Evolutionary conservation across 495 filamentous ascomycete genomes (phyloP).

Genomic region (Cercophora newfieldiana): DNA sequence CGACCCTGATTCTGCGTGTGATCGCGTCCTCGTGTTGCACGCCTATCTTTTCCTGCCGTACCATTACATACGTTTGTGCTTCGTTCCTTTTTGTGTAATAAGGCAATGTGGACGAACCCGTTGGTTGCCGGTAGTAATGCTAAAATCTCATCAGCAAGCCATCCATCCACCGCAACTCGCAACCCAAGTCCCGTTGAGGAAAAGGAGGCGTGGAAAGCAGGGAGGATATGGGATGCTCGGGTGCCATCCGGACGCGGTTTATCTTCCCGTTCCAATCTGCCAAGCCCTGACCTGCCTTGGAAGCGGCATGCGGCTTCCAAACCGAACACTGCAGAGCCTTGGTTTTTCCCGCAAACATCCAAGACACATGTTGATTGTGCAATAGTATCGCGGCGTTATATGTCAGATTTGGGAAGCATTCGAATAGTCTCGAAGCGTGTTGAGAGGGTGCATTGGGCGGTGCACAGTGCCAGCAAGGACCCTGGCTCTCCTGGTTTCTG

Average conservation of each 20-base stretch:
- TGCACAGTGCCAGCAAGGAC: neutral
- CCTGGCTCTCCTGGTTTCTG: no score
- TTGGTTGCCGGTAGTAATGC: neutral
- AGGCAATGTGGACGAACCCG: no score
- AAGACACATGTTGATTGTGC: neutral
- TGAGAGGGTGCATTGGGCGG: neutral
- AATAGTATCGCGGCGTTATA: neutral
- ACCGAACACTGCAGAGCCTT: neutral
- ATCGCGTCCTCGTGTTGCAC: neutral
- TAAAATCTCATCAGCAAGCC: neutral
- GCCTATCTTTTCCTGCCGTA: neutral
- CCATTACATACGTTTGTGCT: neutral
- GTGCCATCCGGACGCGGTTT: neutral
- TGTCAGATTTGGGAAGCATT: neutral
- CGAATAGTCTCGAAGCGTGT: neutral
- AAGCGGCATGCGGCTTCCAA: neutral
- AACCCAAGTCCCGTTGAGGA: neutral
- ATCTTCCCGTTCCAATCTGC: neutral
- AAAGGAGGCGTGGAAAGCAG: neutral
- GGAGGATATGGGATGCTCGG: conserved; percentile 3
- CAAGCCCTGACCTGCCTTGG: conserved; percentile 1
- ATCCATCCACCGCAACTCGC: neutral
- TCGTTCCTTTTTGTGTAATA: neutral
- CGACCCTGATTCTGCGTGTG: neutral
- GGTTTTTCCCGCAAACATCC: neutral